phyloP scores from a whole-genome alignment of 2,329 filamentous ascomycete species.

The Tolypocladium ophioglossoides region DNA sequence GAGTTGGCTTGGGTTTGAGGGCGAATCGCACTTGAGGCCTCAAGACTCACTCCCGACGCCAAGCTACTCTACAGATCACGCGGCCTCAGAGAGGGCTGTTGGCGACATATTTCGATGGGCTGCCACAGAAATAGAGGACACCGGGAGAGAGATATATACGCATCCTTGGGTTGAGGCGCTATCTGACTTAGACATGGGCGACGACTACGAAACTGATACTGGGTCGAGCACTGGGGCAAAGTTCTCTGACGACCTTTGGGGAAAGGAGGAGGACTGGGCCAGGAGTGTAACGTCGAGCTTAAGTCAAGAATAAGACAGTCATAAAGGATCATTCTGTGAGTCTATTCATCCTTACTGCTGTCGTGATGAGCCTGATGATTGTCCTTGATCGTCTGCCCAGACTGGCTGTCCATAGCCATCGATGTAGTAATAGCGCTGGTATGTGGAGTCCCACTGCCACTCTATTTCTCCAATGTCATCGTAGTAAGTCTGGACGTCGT shows the following conservation, averaged over 20 bases:
- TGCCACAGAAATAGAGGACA: conserved; percentile 3
- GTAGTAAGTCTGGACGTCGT: too few relatives aligned
- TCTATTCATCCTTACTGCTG: neutral
- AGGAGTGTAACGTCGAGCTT: neutral
- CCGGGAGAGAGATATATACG: neutral
- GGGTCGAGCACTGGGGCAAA: neutral
- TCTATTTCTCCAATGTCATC: too few relatives aligned
- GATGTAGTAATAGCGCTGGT: neutral
- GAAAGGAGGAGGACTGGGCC: neutral
- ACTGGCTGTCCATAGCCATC: neutral
- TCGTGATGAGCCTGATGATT: neutral
- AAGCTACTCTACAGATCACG: neutral
- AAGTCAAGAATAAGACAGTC: neutral
- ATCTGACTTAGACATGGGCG: conserved; percentile 1
- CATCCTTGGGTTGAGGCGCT: conserved; percentile 3
- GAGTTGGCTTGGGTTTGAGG: neutral
- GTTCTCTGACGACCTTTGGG: neutral
- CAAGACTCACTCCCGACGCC: neutral
- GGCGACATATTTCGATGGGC: conserved; percentile 3
- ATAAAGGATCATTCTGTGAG: neutral
- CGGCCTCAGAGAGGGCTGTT: conserved; percentile 1
- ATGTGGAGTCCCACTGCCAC: too few relatives aligned
- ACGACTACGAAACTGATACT: neutral
- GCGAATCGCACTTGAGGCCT: neutral
- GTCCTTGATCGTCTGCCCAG: neutral